Conservation (phyloP, 495 filamentous ascomycete species). For the Trichoderma asperelloides region DNA sequence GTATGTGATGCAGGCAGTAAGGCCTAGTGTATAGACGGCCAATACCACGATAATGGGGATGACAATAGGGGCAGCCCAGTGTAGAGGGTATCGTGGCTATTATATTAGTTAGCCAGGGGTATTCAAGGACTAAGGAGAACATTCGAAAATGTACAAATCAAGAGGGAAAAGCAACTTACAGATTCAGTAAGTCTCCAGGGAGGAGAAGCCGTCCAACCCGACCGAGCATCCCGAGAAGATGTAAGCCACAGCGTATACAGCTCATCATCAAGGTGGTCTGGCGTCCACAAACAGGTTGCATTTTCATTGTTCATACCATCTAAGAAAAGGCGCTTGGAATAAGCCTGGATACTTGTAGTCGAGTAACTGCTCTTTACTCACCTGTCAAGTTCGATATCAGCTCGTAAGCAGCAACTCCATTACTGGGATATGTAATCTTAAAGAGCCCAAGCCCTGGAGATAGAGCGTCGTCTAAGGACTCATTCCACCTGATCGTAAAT, state of each 20-base stretch:
- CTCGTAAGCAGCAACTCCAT: not conserved
- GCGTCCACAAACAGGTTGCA: not conserved
- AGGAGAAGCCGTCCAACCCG: slow-evolving; percentile 1
- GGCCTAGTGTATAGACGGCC: not conserved
- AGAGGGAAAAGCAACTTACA: not conserved
- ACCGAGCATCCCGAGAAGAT: not conserved
- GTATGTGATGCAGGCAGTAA: not conserved
- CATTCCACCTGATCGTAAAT: slow-evolving; percentile 3
- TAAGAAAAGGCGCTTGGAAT: not conserved
- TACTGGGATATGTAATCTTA: slow-evolving; percentile 3
- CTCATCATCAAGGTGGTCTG: not conserved
- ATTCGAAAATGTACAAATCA: no score
- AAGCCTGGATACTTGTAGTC: not conserved
- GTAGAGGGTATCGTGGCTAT: not conserved
- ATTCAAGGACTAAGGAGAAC: not conserved
- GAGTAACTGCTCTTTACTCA: not conserved
- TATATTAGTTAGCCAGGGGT: not conserved
- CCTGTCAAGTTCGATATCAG: slow-evolving; percentile 8
- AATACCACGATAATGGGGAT: not conserved
- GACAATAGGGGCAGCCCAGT: not conserved
- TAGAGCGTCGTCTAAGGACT: not conserved
- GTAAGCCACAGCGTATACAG: slow-evolving; percentile 6
- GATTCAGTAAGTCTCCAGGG: not conserved
- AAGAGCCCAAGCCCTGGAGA: not conserved
- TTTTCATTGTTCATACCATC: not conserved